phyloP scores from a whole-genome alignment of 805 yeast species.

The Kazachstania psychrophila region DNA sequence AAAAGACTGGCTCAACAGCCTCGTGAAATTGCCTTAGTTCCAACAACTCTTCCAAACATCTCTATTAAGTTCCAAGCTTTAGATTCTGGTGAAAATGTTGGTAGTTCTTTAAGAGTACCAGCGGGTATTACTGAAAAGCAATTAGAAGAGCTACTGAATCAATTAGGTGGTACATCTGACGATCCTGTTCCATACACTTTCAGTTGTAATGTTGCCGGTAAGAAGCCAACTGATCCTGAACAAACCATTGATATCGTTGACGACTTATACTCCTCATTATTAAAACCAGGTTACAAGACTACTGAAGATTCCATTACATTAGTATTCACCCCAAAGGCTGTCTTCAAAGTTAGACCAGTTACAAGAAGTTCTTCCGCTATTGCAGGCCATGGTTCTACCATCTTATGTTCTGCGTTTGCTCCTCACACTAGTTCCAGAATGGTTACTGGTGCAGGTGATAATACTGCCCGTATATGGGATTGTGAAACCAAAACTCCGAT shows the following conservation, averaged over 20 bases:
- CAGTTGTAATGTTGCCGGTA: constrained; percentile 47
- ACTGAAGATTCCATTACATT: constrained; percentile 90
- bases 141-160: constrained; percentile 78
- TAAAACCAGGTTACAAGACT: constrained; percentile 78
- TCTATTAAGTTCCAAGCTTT: constrained; percentile 84
- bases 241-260: constrained; percentile 60
- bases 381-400: constrained; percentile 91
- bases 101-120: constrained; percentile 84
- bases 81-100: constrained; percentile 80
- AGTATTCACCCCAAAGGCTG: constrained; percentile 89
- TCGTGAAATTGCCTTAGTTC: constrained; percentile 62
- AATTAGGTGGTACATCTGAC: constrained; percentile 56
- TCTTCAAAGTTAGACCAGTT: constrained; percentile 85
- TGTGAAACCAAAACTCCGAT: constrained; percentile 89
- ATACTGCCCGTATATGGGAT: constrained; percentile 95
- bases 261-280: constrained; percentile 67
- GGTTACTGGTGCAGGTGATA: constrained; percentile 95
- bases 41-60: constrained; percentile 77
- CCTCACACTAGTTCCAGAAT: constrained; percentile 77
- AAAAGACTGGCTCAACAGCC: constrained; percentile 75
- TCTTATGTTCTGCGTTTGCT: constrained; percentile 86
- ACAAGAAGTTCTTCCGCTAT: constrained; percentile 88
- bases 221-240: constrained; percentile 31
- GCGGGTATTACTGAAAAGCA: constrained; percentile 80
- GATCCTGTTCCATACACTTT: constrained; percentile 90